Conservation (phyloP, 495 filamentous ascomycete genomes). For the Parmelia sp. region DNA sequence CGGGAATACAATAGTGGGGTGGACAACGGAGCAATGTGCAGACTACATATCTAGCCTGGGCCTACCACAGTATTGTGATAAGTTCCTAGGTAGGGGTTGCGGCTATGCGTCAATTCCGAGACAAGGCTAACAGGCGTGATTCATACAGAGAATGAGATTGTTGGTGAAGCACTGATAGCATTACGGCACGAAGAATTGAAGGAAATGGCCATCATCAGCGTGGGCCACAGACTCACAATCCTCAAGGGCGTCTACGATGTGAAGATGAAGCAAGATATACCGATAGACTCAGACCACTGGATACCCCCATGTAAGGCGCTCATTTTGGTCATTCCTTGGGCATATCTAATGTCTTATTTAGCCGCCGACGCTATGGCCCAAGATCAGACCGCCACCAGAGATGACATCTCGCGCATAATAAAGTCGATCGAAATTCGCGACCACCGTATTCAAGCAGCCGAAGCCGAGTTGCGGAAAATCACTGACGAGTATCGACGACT, state of each 20-base stretch:
- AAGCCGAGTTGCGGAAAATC: slow-evolving; percentile 72
- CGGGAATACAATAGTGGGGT: slow-evolving; percentile 75
- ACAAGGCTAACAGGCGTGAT: background rate
- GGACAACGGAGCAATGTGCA: slow-evolving; percentile 82
- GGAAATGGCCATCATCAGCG: slow-evolving; percentile 85
- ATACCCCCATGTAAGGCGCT: slow-evolving; percentile 75
- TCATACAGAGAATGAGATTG: slow-evolving; percentile 76
- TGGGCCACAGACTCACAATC: slow-evolving; percentile 90
- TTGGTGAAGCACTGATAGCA: slow-evolving; percentile 83
- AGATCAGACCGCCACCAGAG: slow-evolving; percentile 79
- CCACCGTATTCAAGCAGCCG: slow-evolving; percentile 72
- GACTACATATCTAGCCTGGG: slow-evolving; percentile 77
- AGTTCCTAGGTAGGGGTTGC: slow-evolving; percentile 65
- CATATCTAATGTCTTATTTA: slow-evolving; percentile 32
- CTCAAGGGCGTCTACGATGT: slow-evolving; percentile 92
- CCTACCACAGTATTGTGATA: slow-evolving; percentile 73
- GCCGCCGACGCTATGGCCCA: slow-evolving; percentile 83
- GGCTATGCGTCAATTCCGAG: slow-evolving; percentile 3
- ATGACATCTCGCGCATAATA: slow-evolving; percentile 84
- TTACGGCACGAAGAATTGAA: slow-evolving; percentile 89
- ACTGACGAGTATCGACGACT: slow-evolving; percentile 78
- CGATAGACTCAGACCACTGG: slow-evolving; percentile 88
- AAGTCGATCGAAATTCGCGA: slow-evolving; percentile 81
- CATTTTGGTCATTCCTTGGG: background rate
- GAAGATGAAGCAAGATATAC: slow-evolving; percentile 85